Evolutionary conservation across 108 stramenopile genomes (phyloP).

Genomic region (Discostella stelligeroides): DNA sequence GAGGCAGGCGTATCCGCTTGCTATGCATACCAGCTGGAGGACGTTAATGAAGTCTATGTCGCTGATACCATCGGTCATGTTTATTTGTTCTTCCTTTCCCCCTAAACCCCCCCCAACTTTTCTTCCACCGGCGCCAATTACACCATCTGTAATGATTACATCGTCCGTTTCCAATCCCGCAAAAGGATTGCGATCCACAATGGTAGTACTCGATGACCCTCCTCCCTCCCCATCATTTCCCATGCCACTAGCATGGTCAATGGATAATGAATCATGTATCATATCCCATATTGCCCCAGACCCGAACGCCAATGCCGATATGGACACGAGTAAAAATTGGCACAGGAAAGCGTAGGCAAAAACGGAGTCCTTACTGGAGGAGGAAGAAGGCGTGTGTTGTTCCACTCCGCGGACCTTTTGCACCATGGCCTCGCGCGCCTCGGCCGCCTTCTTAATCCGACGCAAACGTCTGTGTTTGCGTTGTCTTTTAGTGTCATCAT

Average conservation of each 20-base stretch:
- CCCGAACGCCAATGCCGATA: constrained; percentile 32
- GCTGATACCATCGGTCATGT: constrained; percentile 14
- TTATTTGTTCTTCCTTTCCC: background rate
- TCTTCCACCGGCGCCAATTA: background rate
- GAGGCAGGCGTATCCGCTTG: constrained; percentile 40
- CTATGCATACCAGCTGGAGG: constrained; percentile 37
- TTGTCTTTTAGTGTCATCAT: constrained; percentile 6
- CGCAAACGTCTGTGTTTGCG: constrained; percentile 23
- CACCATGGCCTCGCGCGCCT: constrained; percentile 35
- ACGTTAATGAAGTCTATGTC: constrained; percentile 49
- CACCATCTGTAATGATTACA: constrained; percentile 22
- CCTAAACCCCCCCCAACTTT: background rate
- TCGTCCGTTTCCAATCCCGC: constrained; percentile 44
- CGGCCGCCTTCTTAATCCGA: constrained; percentile 36
- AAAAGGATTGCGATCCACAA: too few relatives aligned
- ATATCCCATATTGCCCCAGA: constrained; percentile 28
- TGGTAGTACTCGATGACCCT: background rate
- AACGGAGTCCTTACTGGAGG: constrained; percentile 13
- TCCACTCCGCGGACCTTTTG: constrained; percentile 35
- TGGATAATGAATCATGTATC: constrained; percentile 8
- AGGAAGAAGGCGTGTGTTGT: background rate
- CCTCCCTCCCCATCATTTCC: background rate
- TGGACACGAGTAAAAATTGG: constrained; percentile 27
- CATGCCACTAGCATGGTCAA: background rate
- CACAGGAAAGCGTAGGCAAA: constrained; percentile 25